Conservation (phyloP, 2,329 filamentous ascomycete species). For the Aspergillus caelatus region DNA sequence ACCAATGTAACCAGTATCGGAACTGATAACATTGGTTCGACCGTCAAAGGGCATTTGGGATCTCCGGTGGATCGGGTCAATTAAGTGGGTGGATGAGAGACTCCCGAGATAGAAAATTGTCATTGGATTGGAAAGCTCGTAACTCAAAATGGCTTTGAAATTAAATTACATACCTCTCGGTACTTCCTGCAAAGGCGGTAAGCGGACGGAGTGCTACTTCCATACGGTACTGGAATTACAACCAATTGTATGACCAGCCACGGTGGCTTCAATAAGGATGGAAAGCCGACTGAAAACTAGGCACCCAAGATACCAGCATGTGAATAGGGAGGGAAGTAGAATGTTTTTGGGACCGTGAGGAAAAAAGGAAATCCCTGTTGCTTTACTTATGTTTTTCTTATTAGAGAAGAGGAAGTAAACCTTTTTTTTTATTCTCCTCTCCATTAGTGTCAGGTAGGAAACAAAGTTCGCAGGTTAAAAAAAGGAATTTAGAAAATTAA, state of each 20-base stretch:
- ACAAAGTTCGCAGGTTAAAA: not conserved
- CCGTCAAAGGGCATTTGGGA: not conserved
- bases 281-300: conserved; percentile 12
- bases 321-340: not conserved
- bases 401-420: not conserved
- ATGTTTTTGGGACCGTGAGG: not conserved
- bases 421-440: not conserved
- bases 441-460: not conserved
- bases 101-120: not conserved
- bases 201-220: not conserved
- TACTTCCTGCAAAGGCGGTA: conserved; percentile 5
- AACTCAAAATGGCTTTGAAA: not conserved
- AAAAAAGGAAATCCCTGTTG: not conserved
- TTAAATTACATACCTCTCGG: not conserved
- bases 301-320: conserved; percentile 14
- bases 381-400: not conserved
- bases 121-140: conserved; percentile 1
- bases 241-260: conserved; percentile 17
- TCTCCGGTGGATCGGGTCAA: not conserved
- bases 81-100: not conserved
- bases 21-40: not conserved
- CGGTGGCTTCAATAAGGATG: conserved; percentile 21
- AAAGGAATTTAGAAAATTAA: not conserved
- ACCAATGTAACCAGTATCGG: not conserved
- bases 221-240: conserved; percentile 5